Conservation (phyloP, 768 basidiomycete species). For the Pleurotus cornucopiae region DNA sequence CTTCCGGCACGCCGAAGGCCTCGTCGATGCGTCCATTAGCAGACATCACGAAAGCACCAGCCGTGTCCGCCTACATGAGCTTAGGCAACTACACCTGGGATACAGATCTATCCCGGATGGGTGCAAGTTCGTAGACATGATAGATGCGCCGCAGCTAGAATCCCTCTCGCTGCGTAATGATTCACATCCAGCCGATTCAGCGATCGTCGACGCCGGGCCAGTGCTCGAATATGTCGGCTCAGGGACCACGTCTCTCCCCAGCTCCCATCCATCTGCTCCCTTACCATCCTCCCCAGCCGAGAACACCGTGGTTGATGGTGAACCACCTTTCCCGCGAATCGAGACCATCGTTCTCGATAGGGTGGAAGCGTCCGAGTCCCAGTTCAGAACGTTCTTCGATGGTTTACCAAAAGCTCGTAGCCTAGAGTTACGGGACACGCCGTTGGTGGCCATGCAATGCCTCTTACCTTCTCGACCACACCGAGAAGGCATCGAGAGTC, state of each 20-base stretch:
- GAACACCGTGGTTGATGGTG: not conserved
- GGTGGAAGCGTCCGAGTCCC: constrained; percentile 30
- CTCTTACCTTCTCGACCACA: constrained; percentile 19
- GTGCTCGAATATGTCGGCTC: constrained; percentile 34
- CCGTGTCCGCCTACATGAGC: constrained; percentile 23
- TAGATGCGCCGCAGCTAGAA: constrained; percentile 35
- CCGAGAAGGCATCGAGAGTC: constrained; percentile 15
- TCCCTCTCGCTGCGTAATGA: constrained; percentile 41
- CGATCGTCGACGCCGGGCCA: constrained; percentile 34
- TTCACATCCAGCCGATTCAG: constrained; percentile 34
- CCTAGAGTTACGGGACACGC: constrained; percentile 31
- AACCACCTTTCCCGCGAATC: constrained; percentile 31
- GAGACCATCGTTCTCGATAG: constrained; percentile 28
- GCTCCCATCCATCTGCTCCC: constrained; percentile 14
- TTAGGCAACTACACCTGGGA: constrained; percentile 36
- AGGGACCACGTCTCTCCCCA: constrained; percentile 17
- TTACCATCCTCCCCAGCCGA: constrained; percentile 7
- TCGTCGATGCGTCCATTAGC: constrained; percentile 15
- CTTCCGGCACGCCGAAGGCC: not conserved
- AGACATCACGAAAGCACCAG: not conserved
- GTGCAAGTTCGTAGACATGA: constrained; percentile 30
- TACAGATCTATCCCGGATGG: constrained; percentile 38
- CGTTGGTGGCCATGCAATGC: constrained; percentile 27
- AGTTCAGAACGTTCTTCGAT: constrained; percentile 27
- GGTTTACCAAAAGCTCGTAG: constrained; percentile 23